Evolutionary conservation across 768 basidiomycete species (phyloP), one percentile per base, ranked within the genome.

Genomic region (Amanita rimosa): DNA sequence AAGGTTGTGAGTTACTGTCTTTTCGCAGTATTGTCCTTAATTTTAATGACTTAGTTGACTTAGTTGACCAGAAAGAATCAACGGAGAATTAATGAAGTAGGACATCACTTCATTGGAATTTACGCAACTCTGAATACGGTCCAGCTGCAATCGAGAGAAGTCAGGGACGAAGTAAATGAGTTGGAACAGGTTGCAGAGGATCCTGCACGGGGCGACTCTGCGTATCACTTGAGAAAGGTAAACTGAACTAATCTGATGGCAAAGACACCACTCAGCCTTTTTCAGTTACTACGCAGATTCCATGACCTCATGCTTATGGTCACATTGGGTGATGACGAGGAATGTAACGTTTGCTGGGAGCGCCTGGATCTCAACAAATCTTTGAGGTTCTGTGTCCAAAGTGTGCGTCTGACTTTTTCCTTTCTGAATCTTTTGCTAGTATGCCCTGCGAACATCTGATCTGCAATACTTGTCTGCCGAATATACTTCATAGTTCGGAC

Each of bases 401-500:
- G 19, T 26, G 16, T 40, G 43, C 10, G 26, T 21, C n/a, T 49
- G n/a, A 9, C 34, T 26, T 37, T 29, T 16, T n/a, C 22, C 27
- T 29, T 21, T 16, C 22, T 50, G 0, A 43, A 31, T 31, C 34
- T 21, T n/a, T 9, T n/a, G 37, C 11, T 36, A 76, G 74, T 40
- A 58, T 72, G 19, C 55, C 60, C 5, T 75, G 75, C 56, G 59
- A 72, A 38, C 75, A 76, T 54, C 53, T 66, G 6, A 55, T 71
- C 33, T 75, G 74, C 54, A 54, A 67, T 41, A 55, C 49, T 4
- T 74, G 72, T 48, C 51, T 71, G 14, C 54, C 60, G 7, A 27
- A 58, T 29, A 53, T 70, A 17, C 52, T 58, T 8, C 58, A 52
- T 53, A 60, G 56, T 17, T 55, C 58, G 52, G 50, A 62, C 40